Percentiles rank a stretch among this genome's conserved stretches.
These are phyloP conservation scores for Phoma sp. DNA, from an alignment of 2,329 filamentous ascomycete genomes.

Conservation along the genomic window DNA sequence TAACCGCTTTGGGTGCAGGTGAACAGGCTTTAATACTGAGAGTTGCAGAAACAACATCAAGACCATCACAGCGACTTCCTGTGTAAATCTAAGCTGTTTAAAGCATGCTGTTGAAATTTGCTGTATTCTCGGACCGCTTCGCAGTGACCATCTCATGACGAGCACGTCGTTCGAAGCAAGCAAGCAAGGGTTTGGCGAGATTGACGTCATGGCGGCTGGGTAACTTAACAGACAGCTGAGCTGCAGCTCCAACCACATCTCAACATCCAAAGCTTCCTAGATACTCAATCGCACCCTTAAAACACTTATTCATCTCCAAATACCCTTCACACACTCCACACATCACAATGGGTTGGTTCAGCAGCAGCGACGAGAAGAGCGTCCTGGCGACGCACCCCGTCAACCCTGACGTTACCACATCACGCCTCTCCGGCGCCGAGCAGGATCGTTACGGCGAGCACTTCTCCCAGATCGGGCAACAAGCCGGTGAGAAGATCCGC, in stretches of 20 bases:
- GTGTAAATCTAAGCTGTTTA: background rate
- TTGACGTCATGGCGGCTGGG: slow-evolving; percentile 11
- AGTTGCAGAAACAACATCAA: background rate
- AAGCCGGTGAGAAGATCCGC: slow-evolving; percentile 28
- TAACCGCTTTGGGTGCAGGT: background rate
- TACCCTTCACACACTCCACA: background rate
- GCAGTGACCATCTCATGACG: slow-evolving; percentile 15
- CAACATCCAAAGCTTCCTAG: background rate
- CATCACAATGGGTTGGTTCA: slow-evolving; percentile 36
- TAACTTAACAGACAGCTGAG: slow-evolving; percentile 5
- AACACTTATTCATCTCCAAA: background rate
- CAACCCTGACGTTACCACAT: slow-evolving; percentile 33
- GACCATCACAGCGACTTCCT: too few species aligned
- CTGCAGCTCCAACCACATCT: slow-evolving; percentile 2
- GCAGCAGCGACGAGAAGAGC: slow-evolving; percentile 32
- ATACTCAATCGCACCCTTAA: background rate
- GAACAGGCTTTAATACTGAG: background rate
- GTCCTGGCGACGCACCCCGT: slow-evolving; percentile 22
- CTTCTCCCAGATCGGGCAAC: slow-evolving; percentile 31
- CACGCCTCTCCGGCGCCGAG: slow-evolving; percentile 40
- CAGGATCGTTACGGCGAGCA: slow-evolving; percentile 42
- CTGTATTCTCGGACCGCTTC: background rate
- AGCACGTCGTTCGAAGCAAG: slow-evolving; percentile 9
- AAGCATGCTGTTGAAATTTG: background rate
- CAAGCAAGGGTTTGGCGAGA: slow-evolving; percentile 8